Conservation (phyloP, 2,329 filamentous ascomycete species). For the Tothia fuscella region DNA sequence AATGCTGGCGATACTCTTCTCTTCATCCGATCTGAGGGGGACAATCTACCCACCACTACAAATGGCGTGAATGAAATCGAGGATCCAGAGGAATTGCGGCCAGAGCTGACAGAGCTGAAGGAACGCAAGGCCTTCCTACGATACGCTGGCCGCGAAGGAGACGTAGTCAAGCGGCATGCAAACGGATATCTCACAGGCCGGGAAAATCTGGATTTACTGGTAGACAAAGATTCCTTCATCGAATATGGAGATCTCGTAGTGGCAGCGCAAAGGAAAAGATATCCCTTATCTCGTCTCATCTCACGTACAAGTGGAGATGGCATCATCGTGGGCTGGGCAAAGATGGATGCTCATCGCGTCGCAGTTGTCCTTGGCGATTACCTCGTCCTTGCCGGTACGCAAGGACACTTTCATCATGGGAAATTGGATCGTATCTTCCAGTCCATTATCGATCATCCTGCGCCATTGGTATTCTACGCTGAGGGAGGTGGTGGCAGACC, state of each 20-base stretch:
- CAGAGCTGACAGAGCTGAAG: slow-evolving; percentile 28
- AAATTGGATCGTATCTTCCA: slow-evolving; percentile 4
- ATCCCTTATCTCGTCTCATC: not conserved
- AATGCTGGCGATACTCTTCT: slow-evolving; percentile 3
- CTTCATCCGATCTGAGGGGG: not conserved
- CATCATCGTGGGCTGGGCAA: slow-evolving; percentile 4
- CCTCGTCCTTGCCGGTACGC: not conserved
- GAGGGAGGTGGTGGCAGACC: slow-evolving; percentile 1
- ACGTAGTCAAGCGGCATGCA: slow-evolving; percentile 3
- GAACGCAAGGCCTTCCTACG: not conserved
- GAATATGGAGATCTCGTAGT: slow-evolving; percentile 4
- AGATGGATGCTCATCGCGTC: not conserved
- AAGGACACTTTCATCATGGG: slow-evolving; percentile 3
- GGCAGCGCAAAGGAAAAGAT: not conserved
- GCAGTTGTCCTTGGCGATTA: slow-evolving; percentile 2
- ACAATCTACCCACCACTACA: not conserved
- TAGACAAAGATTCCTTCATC: slow-evolving; percentile 4
- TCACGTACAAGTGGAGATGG: not conserved
- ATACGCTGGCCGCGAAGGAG: not conserved
- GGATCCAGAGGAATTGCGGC: slow-evolving; percentile 36
- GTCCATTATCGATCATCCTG: slow-evolving; percentile 4
- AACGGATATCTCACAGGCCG: slow-evolving; percentile 2
- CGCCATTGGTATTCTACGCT: not conserved
- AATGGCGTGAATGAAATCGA: not conserved
- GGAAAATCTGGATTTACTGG: not conserved